Evolutionary conservation across 2,329 filamentous ascomycete species (phyloP).

Genomic region (Fusarium heterosporum): DNA sequence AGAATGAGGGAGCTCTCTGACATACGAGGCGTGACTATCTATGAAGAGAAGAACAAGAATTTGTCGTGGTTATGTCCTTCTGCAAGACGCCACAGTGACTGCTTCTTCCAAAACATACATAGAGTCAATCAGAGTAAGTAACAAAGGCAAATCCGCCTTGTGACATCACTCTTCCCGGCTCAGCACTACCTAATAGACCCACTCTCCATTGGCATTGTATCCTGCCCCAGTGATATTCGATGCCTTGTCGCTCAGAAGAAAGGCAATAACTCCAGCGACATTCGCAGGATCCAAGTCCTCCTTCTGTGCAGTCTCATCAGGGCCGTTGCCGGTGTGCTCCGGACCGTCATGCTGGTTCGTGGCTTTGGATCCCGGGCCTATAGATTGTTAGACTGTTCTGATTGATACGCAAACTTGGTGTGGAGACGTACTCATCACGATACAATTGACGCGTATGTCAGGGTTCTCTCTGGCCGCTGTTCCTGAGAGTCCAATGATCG

Average conservation of each 20-base stretch:
- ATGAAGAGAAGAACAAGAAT: no score
- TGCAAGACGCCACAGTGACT: no score
- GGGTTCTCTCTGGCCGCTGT: conserved; percentile 47
- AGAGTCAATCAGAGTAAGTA: no score
- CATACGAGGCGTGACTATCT: no score
- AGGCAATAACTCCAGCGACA: conserved; percentile 32
- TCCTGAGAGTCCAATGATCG: conserved; percentile 47
- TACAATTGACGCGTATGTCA: conserved; percentile 30
- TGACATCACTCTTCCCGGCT: no score
- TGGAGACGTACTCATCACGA: conserved; percentile 22
- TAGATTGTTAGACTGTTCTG: background rate
- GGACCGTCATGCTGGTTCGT: conserved; percentile 33
- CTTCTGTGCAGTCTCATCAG: conserved; percentile 29
- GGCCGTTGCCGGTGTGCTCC: conserved; percentile 19
- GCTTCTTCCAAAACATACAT: no score
- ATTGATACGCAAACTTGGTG: fast-evolving
- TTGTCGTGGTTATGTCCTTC: no score
- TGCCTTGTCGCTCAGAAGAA: conserved; percentile 44
- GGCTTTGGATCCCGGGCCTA: conserved; percentile 33
- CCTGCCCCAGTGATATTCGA: conserved; percentile 44
- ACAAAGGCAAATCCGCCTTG: no score
- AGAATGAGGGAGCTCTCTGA: no score
- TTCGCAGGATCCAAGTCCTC: conserved; percentile 23
- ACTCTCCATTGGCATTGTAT: conserved; percentile 57
- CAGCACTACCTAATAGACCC: conserved; percentile 26